Evolutionary conservation across 1,284 basidiomycete genomes (phyloP), one percentile per base, ranked within the genome.

Genomic region (Pseudomicrostroma phylloplanum): DNA sequence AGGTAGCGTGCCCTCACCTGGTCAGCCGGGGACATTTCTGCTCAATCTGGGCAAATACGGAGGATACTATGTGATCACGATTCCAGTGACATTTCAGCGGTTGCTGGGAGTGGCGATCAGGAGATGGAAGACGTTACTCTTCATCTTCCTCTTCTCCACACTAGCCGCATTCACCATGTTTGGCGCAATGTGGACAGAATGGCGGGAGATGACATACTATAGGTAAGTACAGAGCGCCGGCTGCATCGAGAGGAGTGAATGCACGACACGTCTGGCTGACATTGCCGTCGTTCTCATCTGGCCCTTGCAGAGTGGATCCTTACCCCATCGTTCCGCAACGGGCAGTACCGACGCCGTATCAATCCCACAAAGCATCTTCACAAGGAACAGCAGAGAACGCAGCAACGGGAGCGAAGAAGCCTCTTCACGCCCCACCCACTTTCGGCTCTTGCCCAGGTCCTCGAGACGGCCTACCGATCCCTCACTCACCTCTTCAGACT

Each of bases 141-240:
- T 73, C 48, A 62, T 78, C 21, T 63, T 61, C 17, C 56, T 71
- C 43, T 65, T 73, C 40, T 74, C 74, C 42, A 68, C 70, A 2
- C 58, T 73, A 12, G 66, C 69, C 9, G 75, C 70, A 17, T 67
- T 76, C 54, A 65, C 72, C 26, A 61, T 77, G 46, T 77, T 74
- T 59, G 74, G 76, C 21, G 66, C 75, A 58, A 69, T 73, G 65
- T 76, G 74, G 57, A 77, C 76, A 42, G 77, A 79, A 54, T 79
- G 77, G 77, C 63, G 72, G 42, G 77, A 79, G 62, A 72, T 78
- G 70, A 76, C 77, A 49, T 79, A 78, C 68, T 72, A 75, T 61
- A 66, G 73, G 64, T 62, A 53, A 64, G 63, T 63, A 36, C 30
- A 36, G 30, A 9, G 9, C 30, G 30, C 30, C 30, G 9, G 30